Evolutionary conservation across 139 green algal genomes (phyloP).

Genomic region (Pleodorina starrii): DNA sequence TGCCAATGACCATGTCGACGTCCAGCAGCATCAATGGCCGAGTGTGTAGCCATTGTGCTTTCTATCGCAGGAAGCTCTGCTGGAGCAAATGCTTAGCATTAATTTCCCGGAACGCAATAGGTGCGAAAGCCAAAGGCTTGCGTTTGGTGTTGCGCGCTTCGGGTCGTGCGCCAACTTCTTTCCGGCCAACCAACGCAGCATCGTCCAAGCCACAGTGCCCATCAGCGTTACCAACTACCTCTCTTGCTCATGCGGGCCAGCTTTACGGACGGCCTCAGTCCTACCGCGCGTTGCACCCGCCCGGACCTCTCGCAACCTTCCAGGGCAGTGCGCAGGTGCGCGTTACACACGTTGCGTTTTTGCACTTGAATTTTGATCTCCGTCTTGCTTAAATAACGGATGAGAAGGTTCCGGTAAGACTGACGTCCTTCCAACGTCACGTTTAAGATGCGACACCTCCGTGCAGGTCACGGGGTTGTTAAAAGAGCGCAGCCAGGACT

Average conservation of each 20-base stretch:
- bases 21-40: too few species aligned
- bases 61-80: too few species aligned
- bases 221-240: not conserved
- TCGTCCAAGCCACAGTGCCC: not conserved
- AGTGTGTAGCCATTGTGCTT: too few species aligned
- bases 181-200: not conserved
- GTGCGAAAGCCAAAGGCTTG: too few species aligned
- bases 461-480: conserved; percentile 3
- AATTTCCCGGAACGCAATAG: too few species aligned
- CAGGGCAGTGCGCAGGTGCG: conserved; percentile 28
- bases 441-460: not conserved
- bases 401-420: not conserved
- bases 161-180: too few species aligned
- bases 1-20: too few species aligned
- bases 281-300: not conserved
- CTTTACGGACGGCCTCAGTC: not conserved
- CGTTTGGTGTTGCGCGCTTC: too few species aligned
- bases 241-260: not conserved
- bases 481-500: conserved; percentile 27
- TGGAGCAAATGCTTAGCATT: too few species aligned
- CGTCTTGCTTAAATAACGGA: not conserved
- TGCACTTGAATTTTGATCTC: not conserved
- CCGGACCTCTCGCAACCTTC: not conserved
- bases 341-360: not conserved
- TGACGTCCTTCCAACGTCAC: not conserved